These are phyloP conservation scores for Metschnikowia baotianmanensis DNA, from an alignment of 805 yeast species.

Conservation along the genomic window DNA sequence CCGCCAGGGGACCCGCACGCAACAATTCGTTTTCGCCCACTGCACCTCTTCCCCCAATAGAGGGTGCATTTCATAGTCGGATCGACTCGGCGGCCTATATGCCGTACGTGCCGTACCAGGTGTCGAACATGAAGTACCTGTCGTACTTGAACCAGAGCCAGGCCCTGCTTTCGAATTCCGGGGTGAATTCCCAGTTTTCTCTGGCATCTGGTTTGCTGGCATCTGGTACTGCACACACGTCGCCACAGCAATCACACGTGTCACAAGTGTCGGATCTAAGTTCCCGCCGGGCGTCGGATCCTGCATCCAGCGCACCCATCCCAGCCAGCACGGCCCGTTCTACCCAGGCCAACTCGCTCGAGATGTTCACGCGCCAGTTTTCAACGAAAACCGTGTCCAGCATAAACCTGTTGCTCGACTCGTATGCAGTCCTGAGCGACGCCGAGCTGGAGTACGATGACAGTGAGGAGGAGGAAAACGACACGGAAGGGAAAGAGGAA, in stretches of 20 bases:
- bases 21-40: constrained; percentile 12
- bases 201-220: no score
- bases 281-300: no score
- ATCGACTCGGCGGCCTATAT: background rate
- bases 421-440: constrained; percentile 12
- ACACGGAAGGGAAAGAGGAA: no score
- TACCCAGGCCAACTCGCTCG: background rate
- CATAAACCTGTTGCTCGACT: constrained; percentile 11
- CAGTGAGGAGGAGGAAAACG: background rate
- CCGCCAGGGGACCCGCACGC: background rate
- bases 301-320: no score
- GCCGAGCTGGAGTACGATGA: constrained; percentile 10
- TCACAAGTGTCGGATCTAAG: no score
- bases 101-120: constrained; percentile 3
- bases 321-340: no score
- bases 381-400: constrained; percentile 7
- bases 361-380: background rate
- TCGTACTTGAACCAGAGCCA: constrained; percentile 13
- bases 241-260: no score
- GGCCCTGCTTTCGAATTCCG: constrained; percentile 1
- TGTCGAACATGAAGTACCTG: constrained; percentile 16
- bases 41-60: constrained; percentile 14
- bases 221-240: no score
- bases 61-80: background rate
- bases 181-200: no score